Evolutionary conservation across 2,329 filamentous ascomycete genomes (phyloP).

Genomic region (Tricladium varicosporioides): DNA sequence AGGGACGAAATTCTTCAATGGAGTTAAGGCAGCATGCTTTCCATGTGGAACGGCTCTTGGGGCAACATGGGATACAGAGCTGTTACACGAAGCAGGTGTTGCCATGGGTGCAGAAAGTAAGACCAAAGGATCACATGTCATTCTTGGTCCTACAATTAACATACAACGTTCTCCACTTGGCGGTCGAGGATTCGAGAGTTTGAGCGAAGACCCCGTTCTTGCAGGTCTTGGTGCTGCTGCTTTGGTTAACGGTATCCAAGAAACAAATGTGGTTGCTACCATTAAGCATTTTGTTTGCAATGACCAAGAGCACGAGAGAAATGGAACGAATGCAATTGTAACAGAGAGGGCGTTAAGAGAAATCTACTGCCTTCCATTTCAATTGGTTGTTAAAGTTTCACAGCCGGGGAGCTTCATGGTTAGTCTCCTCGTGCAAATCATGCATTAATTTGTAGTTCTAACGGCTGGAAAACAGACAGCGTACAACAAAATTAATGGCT

Average conservation of each 20-base stretch:
- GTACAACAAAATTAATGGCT: constrained; percentile 47
- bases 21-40: constrained; percentile 45
- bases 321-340: constrained; percentile 36
- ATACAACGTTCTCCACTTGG: constrained; percentile 48
- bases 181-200: constrained; percentile 48
- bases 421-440: neutral
- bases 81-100: constrained; percentile 61
- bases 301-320: constrained; percentile 41
- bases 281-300: constrained; percentile 49
- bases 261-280: constrained; percentile 41
- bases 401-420: constrained; percentile 44
- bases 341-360: constrained; percentile 41
- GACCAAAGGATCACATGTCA: constrained; percentile 68
- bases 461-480: constrained; percentile 31
- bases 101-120: constrained; percentile 66
- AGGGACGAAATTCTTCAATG: constrained; percentile 33
- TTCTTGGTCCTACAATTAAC: constrained; percentile 63
- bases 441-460: neutral
- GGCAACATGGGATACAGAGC: constrained; percentile 63
- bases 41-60: constrained; percentile 48
- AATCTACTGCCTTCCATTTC: constrained; percentile 45
- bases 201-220: constrained; percentile 47
- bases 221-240: constrained; percentile 43
- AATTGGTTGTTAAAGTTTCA: constrained; percentile 43
- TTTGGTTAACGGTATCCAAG: constrained; percentile 45